phyloP scores from a whole-genome alignment of 257 asterid species.

The Solanum etuberosum region DNA sequence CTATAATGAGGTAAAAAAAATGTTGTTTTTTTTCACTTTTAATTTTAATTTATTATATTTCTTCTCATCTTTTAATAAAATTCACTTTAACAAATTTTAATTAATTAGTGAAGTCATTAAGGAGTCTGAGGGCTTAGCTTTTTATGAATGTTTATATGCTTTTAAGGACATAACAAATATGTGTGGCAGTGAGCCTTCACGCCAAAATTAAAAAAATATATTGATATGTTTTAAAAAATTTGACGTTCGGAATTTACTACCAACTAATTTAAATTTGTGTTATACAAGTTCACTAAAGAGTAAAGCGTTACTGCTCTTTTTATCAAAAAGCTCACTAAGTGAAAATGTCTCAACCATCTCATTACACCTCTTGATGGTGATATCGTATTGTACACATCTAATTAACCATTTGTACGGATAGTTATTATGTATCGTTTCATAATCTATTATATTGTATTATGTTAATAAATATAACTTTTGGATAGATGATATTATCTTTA shows the following conservation, averaged over 20 bases:
- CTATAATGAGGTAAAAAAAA: neutral
- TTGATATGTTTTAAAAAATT: neutral
- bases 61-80: neutral
- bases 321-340: neutral
- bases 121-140: neutral
- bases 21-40: neutral
- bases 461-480: neutral
- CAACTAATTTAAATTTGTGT: neutral
- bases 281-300: fast-evolving
- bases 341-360: neutral
- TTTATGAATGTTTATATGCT: neutral
- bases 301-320: neutral
- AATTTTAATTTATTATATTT: neutral
- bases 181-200: neutral
- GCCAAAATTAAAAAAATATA: neutral
- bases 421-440: neutral
- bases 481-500: neutral
- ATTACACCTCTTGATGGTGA: neutral
- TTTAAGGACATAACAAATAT: neutral
- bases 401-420: no score
- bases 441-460: neutral
- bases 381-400: no score
- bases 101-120: neutral
- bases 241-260: fast-evolving
- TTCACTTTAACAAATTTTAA: neutral